Evolutionary conservation across 345 rosid genomes (phyloP), one percentile per base, ranked within the genome.

Genomic region (Iberis pinnata): DNA sequence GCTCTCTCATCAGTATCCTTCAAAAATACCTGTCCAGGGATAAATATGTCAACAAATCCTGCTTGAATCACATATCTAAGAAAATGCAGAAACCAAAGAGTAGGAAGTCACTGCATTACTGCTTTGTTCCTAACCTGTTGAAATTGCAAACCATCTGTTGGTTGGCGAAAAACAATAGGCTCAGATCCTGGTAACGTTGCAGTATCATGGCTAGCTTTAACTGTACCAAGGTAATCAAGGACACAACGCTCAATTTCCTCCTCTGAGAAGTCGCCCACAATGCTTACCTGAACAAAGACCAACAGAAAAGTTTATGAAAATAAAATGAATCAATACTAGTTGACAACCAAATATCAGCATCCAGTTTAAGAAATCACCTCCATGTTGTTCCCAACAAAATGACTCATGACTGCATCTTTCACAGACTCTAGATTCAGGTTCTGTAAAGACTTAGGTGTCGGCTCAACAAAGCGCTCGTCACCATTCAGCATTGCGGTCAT

Each of bases 1-100:
- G 99, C 99, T 76, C 99, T 83, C 72, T 93, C 99, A 67, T 93
- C 99, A 4, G 97, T 93, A 65, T 93, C 99, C 75, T 88, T 86
- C 79, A 93, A 72, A 77, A 80, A 82, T 54, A 88, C 97, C 98
- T 92, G 74, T 52, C 43, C 63, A 65, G 41, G 60, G 48, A 46
- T 32, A 59, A 33, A 50, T 16, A 63, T 49, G 58, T 61, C 33
- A 65, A 19, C 27, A 49, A 25, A 31, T 16, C 41, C 18, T 26
- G 44, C 13, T 49, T 47, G 47, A 25, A 53, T 35, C 36, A 54
- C 35, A 47, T 17, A 65, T 53, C 24, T 16, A 52, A 27, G 11
- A 9, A 53, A 24, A 50, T 35, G 45, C 32, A 25, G 27, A 13
- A 14, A 29, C 56, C 61, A 25, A 44, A 13, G 43, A 43, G 43